These are phyloP conservation scores for Sclerotinia subarctica DNA, from an alignment of 2,329 filamentous ascomycete genomes.

Conservation along the genomic window DNA sequence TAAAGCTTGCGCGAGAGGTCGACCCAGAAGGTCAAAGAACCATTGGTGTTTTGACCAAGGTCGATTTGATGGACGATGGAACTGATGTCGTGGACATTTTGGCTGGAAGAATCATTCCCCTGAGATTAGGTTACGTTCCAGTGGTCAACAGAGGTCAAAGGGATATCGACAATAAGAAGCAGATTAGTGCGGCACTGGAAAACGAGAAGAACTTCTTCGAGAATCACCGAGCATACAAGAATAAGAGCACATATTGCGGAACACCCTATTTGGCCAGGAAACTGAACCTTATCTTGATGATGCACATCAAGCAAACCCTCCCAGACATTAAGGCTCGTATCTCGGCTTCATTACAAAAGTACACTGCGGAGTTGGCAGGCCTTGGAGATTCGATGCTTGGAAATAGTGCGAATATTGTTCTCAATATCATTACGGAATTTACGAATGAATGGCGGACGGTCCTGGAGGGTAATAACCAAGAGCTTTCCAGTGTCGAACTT, in stretches of 20 bases:
- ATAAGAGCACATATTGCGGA: constrained; percentile 98
- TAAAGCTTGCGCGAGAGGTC: constrained; percentile 94
- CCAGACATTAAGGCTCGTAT: constrained; percentile 98
- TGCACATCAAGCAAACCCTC: constrained; percentile 99
- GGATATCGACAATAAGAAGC: constrained; percentile 98
- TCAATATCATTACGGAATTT: constrained; percentile 99
- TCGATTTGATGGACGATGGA: constrained; percentile 97
- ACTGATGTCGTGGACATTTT: constrained; percentile 98
- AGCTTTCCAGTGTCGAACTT: constrained; percentile 89
- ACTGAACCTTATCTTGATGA: constrained; percentile 98
- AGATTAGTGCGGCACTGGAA: constrained; percentile 85
- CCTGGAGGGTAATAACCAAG: constrained; percentile 92
- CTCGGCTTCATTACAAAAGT: constrained; percentile 89
- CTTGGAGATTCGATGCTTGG: constrained; percentile 93
- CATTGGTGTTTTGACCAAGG: constrained; percentile 97
- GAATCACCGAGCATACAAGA: constrained; percentile 96
- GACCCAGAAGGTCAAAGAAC: constrained; percentile 97
- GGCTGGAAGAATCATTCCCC: constrained; percentile 92
- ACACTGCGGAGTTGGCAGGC: constrained; percentile 73
- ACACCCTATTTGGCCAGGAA: constrained; percentile 96
- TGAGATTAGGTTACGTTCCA: constrained; percentile 91
- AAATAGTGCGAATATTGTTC: constrained; percentile 91
- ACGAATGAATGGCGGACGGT: constrained; percentile 97
- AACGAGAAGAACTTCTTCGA: constrained; percentile 97
- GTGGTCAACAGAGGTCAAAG: constrained; percentile 97